Evolutionary conservation across 306 rosid species (phyloP).

Genomic region (Lathyrus sativus): DNA sequence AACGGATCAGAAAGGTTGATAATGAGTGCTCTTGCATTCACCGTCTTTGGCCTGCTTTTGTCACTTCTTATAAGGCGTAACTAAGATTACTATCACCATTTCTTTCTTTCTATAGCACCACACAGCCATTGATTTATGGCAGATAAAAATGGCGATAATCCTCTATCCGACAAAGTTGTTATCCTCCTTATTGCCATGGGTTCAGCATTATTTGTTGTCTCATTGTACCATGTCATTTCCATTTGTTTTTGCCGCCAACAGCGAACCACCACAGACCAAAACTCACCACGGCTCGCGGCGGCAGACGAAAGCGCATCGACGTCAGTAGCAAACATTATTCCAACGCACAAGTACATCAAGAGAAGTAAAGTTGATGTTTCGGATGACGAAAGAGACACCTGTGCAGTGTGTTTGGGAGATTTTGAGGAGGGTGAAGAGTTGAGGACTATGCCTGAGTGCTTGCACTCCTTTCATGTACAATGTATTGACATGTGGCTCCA

Average conservation of each 20-base stretch:
- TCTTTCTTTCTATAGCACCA: neutral
- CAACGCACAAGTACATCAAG: slow-evolving; percentile 48
- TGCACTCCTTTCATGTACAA: slow-evolving; percentile 62
- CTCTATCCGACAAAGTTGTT: neutral
- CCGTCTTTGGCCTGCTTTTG: slow-evolving; percentile 32
- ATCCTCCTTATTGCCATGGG: slow-evolving; percentile 49
- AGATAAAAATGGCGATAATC: neutral
- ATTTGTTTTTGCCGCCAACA: slow-evolving; percentile 44
- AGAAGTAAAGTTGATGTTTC: slow-evolving; percentile 8
- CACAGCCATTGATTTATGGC: slow-evolving; percentile 31
- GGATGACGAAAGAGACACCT: slow-evolving; percentile 41
- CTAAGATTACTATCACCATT: neutral
- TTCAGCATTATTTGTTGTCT: slow-evolving; percentile 49
- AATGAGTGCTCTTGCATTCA: slow-evolving; percentile 28
- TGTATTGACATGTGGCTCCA: slow-evolving; percentile 79
- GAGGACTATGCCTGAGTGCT: slow-evolving; percentile 59
- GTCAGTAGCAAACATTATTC: slow-evolving; percentile 43
- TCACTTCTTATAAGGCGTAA: neutral
- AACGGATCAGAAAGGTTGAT: slow-evolving; percentile 15
- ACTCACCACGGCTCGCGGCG: neutral
- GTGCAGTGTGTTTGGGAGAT: slow-evolving; percentile 63
- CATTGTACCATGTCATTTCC: slow-evolving; percentile 49
- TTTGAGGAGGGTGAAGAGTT: slow-evolving; percentile 70
- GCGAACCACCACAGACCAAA: neutral
- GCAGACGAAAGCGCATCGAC: neutral